Conservation (phyloP, 306 rosid species). For the Quercus bicolor region DNA sequence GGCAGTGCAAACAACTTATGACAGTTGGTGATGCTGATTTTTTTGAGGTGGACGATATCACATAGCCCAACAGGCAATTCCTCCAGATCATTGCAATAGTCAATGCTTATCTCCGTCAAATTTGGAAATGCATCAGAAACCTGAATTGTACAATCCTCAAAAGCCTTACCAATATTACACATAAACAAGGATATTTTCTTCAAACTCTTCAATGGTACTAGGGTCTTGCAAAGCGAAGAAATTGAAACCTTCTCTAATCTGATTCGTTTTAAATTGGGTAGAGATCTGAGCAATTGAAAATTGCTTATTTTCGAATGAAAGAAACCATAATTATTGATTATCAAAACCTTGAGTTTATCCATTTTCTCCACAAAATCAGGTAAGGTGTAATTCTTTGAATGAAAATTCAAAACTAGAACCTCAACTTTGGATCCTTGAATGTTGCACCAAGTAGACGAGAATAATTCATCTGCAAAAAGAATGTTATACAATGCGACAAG, state of each 20-base stretch:
- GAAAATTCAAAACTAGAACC: conserved; percentile 56
- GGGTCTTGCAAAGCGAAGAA: conserved; percentile 5
- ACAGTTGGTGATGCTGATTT: conserved; percentile 28
- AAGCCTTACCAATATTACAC: conserved; percentile 29
- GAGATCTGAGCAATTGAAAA: conserved; percentile 30
- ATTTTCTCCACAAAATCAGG: conserved; percentile 42
- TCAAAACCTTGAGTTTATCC: conserved; percentile 45
- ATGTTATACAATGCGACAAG: not conserved
- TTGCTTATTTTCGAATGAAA: conserved; percentile 28
- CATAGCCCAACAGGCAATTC: conserved; percentile 22
- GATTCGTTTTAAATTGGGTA: conserved; percentile 45
- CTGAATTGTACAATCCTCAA: conserved; percentile 6
- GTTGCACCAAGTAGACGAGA: conserved; percentile 45
- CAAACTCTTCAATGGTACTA: conserved; percentile 6
- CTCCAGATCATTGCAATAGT: conserved; percentile 23
- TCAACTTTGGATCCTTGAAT: conserved; percentile 44
- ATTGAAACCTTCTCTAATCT: conserved; percentile 40
- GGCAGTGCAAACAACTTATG: conserved; percentile 26
- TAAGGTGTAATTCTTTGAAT: conserved; percentile 33
- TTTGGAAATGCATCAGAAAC: conserved; percentile 24
- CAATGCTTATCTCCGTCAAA: conserved; percentile 29
- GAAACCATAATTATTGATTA: conserved; percentile 37
- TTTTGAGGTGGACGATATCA: conserved; percentile 15
- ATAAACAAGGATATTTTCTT: conserved; percentile 29
- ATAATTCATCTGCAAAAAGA: conserved; percentile 47